Evolutionary conservation across 1,139 yeast species (phyloP).

Genomic region (Pneumocystis murina): DNA sequence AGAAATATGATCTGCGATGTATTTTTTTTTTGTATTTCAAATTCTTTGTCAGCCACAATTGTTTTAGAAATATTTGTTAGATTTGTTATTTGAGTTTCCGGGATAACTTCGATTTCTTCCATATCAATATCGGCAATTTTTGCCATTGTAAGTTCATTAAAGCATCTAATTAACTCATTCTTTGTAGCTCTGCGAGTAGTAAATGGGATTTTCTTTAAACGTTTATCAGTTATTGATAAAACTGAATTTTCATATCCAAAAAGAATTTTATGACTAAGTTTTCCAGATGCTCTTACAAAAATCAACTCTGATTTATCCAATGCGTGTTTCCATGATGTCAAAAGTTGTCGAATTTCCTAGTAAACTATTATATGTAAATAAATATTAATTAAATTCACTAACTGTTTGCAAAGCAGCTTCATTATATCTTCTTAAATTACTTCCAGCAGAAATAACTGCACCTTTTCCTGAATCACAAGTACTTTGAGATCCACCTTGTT

Average conservation of each 20-base stretch:
- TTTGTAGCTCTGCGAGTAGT: constrained; percentile 82
- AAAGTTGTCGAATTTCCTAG: constrained; percentile 55
- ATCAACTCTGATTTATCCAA: constrained; percentile 49
- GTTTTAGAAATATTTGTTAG: constrained; percentile 2
- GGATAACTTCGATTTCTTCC: constrained; percentile 25
- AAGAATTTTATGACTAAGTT: constrained; percentile 47
- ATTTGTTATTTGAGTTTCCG: constrained; percentile 15
- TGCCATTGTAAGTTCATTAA: constrained; percentile 63
- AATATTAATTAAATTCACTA: neutral
- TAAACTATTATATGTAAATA: neutral
- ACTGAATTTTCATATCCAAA: constrained; percentile 52
- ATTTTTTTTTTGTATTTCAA: constrained; percentile 27
- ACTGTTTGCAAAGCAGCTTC: constrained; percentile 56
- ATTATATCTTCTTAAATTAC: constrained; percentile 73
- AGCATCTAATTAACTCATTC: constrained; percentile 64
- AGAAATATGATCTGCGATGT: constrained; percentile 20
- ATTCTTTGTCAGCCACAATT: constrained; percentile 15
- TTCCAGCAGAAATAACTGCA: constrained; percentile 93
- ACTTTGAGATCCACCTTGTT: constrained; percentile 95
- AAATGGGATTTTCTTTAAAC: constrained; percentile 64
- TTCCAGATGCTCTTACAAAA: constrained; percentile 75
- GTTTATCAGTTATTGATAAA: constrained; percentile 33
- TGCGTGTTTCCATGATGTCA: constrained; percentile 48
- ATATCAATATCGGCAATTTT: constrained; percentile 28
- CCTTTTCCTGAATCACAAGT: constrained; percentile 87